Conservation (phyloP, 768 basidiomycete genomes). For the Asterophora lycoperdoides region DNA sequence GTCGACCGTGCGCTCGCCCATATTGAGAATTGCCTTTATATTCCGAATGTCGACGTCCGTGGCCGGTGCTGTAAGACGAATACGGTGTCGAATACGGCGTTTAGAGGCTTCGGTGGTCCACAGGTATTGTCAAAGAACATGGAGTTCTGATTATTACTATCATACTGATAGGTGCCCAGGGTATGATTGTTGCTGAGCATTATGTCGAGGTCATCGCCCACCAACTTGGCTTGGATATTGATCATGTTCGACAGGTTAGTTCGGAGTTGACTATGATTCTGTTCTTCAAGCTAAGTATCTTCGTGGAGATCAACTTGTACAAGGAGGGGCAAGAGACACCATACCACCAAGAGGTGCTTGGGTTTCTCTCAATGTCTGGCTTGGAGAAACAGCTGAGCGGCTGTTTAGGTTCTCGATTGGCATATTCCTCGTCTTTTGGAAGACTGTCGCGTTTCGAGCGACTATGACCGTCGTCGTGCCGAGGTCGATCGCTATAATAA, state of each 20-base stretch:
- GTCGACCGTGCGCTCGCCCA: constrained; percentile 15
- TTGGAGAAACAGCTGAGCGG: background rate
- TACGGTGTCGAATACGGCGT: constrained; percentile 16
- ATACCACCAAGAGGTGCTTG: constrained; percentile 12
- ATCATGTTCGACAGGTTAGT: constrained; percentile 13
- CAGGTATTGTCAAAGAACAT: constrained; percentile 2
- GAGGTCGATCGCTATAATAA: constrained; percentile 14
- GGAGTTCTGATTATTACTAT: background rate
- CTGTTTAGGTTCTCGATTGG: constrained; percentile 16
- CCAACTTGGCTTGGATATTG: constrained; percentile 11
- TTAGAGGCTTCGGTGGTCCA: constrained; percentile 15
- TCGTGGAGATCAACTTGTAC: constrained; percentile 11
- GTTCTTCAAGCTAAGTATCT: background rate
- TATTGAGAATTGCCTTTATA: constrained; percentile 15
- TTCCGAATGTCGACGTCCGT: constrained; percentile 13
- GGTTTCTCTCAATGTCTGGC: too few species aligned
- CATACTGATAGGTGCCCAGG: background rate
- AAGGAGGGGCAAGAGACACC: constrained; percentile 18
- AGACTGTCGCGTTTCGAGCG: constrained; percentile 14
- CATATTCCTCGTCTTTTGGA: constrained; percentile 16
- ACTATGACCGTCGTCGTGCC: constrained; percentile 13
- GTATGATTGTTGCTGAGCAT: constrained; percentile 14
- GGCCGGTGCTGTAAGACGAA: constrained; percentile 14
- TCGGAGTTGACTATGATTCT: background rate
- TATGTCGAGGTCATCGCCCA: constrained; percentile 13